Evolutionary conservation across 768 basidiomycete genomes (phyloP).

Genomic region (Albatrellus ellisii): DNA sequence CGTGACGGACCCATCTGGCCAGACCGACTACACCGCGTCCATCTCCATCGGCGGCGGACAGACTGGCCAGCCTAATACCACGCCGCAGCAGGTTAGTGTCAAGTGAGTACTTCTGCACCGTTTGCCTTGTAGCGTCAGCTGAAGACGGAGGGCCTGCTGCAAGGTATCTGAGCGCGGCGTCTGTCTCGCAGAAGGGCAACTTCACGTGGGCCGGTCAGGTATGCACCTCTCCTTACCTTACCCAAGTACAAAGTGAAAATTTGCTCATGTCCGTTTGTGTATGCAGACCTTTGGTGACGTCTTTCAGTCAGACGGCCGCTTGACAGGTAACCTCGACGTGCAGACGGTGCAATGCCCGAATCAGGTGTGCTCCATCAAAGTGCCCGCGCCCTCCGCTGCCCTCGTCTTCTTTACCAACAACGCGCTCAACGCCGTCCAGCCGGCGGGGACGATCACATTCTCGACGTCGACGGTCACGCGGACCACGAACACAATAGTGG

Average conservation of each 20-base stretch:
- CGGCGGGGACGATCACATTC: constrained; percentile 29
- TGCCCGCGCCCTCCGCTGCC: constrained; percentile 61
- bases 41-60: constrained; percentile 35
- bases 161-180: constrained; percentile 43
- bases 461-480: constrained; percentile 45
- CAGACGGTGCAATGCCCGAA: constrained; percentile 41
- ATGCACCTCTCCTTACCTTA: constrained; percentile 6
- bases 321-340: constrained; percentile 39
- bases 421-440: constrained; percentile 24
- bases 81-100: constrained; percentile 36
- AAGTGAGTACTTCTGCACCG: constrained; percentile 26
- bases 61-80: constrained; percentile 24
- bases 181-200: constrained; percentile 46
- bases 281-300: constrained; percentile 44
- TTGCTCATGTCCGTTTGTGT: not conserved
- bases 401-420: constrained; percentile 51
- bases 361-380: constrained; percentile 42
- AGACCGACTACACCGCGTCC: constrained; percentile 36
- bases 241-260: not conserved
- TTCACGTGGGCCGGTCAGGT: constrained; percentile 75
- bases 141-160: not conserved
- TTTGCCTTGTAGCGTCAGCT: not conserved
- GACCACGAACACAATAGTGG: constrained; percentile 41
- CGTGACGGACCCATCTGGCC: constrained; percentile 44
- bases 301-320: constrained; percentile 57